phyloP scores from a whole-genome alignment of 2,329 filamentous ascomycete genomes.

The Hysterium pulicare region DNA sequence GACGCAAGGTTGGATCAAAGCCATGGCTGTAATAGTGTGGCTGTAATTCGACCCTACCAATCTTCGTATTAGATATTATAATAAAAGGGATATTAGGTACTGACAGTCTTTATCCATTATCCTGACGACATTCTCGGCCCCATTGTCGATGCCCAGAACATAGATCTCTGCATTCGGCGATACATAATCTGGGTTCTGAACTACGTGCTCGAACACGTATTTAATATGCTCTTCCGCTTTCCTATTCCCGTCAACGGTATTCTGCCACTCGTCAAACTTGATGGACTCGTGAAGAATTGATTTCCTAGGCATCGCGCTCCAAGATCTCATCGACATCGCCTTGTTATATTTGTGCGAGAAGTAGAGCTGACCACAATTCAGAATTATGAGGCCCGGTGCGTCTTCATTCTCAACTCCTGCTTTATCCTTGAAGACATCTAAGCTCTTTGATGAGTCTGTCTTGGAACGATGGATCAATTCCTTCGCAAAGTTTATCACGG shows the following conservation, averaged over 20 bases:
- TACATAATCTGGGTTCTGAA: conserved; percentile 48
- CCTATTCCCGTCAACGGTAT: conserved; percentile 61
- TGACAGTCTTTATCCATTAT: conserved; percentile 58
- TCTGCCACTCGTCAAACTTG: conserved; percentile 52
- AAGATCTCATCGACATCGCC: conserved; percentile 58
- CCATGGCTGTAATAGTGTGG: conserved; percentile 28
- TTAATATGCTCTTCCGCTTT: conserved; percentile 59
- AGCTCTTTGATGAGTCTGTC: conserved; percentile 7
- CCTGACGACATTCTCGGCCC: conserved; percentile 55
- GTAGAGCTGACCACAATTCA: conserved; percentile 73
- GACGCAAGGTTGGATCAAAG: conserved; percentile 22
- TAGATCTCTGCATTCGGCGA: conserved; percentile 57
- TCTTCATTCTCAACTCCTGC: conserved; percentile 12
- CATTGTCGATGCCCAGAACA: conserved; percentile 68
- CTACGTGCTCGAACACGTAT: conserved; percentile 63
- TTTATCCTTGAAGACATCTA: conserved; percentile 17
- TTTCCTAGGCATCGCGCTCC: conserved; percentile 58
- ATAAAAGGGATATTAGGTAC: too few relatives aligned
- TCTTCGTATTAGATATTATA: conserved; percentile 12
- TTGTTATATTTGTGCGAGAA: conserved; percentile 67
- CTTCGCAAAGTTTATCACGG: conserved; percentile 61
- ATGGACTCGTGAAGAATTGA: conserved; percentile 57
- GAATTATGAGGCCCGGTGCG: conserved; percentile 63
- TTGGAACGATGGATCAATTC: conserved; percentile 35
- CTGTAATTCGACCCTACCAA: conserved; percentile 22